Base-by-base conservation (phyloP, 2,329 filamentous ascomycete genomes). In the Drechslerella coelobrocha region DNA sequence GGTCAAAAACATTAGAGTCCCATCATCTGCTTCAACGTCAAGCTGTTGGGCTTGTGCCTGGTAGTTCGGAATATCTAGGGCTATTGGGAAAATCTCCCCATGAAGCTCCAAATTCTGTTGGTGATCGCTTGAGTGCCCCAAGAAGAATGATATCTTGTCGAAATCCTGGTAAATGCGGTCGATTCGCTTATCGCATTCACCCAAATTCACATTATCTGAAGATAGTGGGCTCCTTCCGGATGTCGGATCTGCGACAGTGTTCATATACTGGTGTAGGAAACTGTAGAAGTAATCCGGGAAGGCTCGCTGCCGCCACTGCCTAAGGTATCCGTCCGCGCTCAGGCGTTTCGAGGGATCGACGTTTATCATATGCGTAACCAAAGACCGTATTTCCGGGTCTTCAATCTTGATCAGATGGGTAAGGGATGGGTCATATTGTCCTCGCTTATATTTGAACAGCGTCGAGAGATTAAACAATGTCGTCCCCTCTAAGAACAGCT, bases 391-490 rank as follows among this genome's bases (percentile, higher is more conserved):
- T 68, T 95, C 89, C 65, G 86, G 86, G 78, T 99, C 92, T 34
- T 92, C 88, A 68, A 99, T 96, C 75, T 92, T 90, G 78, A 86
- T 88, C 43, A 99, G 81, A 75, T 94, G 88, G 4, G 89, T 87
- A 50, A 89, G 88, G 55, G 87, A 86, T 0, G 93, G 93, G 76
- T 96, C 91, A 77, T 96, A 97, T 77, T 99, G 92, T 74, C 91
- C 90, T 73, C 90, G 88, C 41, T 92, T 88, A 77, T 97, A 99
- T 77, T 92, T 93, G 82, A 93, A 97, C 57, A 99, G 85, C 78
- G 97, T 93, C 75, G 91, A 96, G 9, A 99, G 84, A n/a, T 88
- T 96, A 79, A 99, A 97, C n/a, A 97, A 93, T 7, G 95, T 92
- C 23, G 75, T 76, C 0, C 92, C 85, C 80, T 99, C 94, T 4